A percentile compares a stretch with the other conserved stretches of the same genome.
These are phyloP conservation scores for Daphne laureola DNA, from an alignment of 441 rosid species.

Conservation along the genomic window DNA sequence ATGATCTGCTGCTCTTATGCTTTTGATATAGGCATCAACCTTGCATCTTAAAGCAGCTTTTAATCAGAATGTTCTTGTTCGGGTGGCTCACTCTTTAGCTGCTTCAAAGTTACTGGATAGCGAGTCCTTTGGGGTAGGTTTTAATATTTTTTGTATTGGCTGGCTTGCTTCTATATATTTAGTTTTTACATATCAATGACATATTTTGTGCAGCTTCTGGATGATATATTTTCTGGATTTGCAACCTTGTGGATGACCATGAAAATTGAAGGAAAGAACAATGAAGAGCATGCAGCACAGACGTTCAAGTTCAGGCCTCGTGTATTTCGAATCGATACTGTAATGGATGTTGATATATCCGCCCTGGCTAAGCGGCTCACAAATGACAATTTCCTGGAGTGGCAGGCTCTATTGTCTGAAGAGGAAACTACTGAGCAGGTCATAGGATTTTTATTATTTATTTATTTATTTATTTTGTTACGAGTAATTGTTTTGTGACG, in stretches of 20 bases:
- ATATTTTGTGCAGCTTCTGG: conserved; percentile 47
- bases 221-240: conserved; percentile 51
- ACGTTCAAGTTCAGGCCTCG: conserved; percentile 75
- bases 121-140: conserved; percentile 61
- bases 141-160: conserved; percentile 4
- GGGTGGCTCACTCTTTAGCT: conserved; percentile 54
- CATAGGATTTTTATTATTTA: no score
- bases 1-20: conserved; percentile 11
- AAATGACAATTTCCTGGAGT: conserved; percentile 58
- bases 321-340: conserved; percentile 61
- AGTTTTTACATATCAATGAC: conserved; percentile 22
- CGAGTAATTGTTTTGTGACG: conserved; percentile 1
- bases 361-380: conserved; percentile 47
- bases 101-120: conserved; percentile 48
- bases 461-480: conserved; percentile 1
- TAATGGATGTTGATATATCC: conserved; percentile 73
- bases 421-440: conserved; percentile 55
- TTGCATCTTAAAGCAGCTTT: conserved; percentile 54
- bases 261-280: conserved; percentile 60
- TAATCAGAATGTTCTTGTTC: conserved; percentile 52
- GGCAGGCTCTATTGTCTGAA: conserved; percentile 69
- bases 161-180: conserved; percentile 3
- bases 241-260: conserved; percentile 70
- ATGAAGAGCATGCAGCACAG: conserved; percentile 54
- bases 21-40: conserved; percentile 33